A percentile compares a stretch with the other conserved stretches of the same genome.
These are phyloP conservation scores for Fusarium sp. DNA, from an alignment of 2,329 filamentous ascomycete species.

Conservation along the genomic window DNA sequence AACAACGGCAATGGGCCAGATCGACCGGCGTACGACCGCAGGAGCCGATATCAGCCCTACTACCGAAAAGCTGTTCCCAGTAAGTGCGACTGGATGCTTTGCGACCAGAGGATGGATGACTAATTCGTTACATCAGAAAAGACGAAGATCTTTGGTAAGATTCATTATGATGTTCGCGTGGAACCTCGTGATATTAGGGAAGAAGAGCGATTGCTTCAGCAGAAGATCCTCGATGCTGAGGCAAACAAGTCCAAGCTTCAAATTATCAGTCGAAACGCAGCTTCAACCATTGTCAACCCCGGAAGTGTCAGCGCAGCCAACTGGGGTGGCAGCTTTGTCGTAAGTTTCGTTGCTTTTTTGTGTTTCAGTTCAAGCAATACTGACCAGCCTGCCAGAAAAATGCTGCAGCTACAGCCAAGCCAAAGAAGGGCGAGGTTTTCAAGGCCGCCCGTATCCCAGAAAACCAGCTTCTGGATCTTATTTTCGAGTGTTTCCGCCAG, in stretches of 20 bases:
- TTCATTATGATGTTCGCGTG: constrained; percentile 81
- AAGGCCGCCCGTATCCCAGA: constrained; percentile 92
- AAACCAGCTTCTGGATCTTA: constrained; percentile 85
- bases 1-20: constrained; percentile 50
- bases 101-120: background rate
- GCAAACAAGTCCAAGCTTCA: constrained; percentile 62
- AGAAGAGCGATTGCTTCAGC: constrained; percentile 72
- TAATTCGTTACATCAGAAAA: constrained; percentile 69
- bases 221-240: constrained; percentile 63
- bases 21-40: constrained; percentile 60
- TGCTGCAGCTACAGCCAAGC: constrained; percentile 61
- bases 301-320: constrained; percentile 55
- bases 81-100: constrained; percentile 55
- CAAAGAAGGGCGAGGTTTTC: constrained; percentile 74
- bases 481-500: constrained; percentile 85
- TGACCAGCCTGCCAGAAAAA: constrained; percentile 61
- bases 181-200: constrained; percentile 78
- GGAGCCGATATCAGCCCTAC: constrained; percentile 66
- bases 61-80: constrained; percentile 80
- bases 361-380: constrained; percentile 8
- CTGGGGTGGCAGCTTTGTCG: constrained; percentile 65
- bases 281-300: constrained; percentile 67
- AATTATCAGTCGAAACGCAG: constrained; percentile 62
- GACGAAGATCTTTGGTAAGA: constrained; percentile 78
- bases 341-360: constrained; percentile 55